Conservation (phyloP, 2,329 filamentous ascomycete species). For the Aspergillus glaucus region DNA sequence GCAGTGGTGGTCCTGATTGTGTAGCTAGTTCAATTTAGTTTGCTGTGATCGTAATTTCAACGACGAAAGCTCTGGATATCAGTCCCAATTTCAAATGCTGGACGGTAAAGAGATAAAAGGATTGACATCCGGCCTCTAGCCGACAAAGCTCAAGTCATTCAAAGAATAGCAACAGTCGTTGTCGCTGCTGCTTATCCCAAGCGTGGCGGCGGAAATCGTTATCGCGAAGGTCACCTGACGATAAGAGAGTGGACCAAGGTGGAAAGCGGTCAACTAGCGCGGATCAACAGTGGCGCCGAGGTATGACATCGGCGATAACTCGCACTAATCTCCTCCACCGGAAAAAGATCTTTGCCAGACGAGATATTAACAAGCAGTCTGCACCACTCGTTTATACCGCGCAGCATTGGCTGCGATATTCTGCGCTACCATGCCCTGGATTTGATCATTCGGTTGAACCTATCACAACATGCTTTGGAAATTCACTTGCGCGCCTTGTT, state of each 20-base stretch:
- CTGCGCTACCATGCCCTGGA: conserved; percentile 17
- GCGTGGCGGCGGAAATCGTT: neutral
- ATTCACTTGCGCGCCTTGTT: conserved; percentile 23
- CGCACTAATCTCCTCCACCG: neutral
- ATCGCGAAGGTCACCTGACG: neutral
- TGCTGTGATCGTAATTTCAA: too few species aligned
- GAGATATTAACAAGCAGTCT: neutral
- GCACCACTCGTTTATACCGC: neutral
- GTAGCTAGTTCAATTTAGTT: too few species aligned
- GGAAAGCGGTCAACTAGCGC: neutral
- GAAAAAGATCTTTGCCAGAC: too few species aligned
- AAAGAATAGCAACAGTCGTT: too few species aligned
- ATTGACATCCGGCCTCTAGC: too few species aligned
- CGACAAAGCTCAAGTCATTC: too few species aligned
- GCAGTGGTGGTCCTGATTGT: too few species aligned
- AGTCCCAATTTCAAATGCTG: too few species aligned
- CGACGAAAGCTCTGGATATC: too few species aligned
- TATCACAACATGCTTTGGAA: conserved; percentile 22
- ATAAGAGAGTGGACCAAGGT: neutral
- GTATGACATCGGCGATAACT: neutral
- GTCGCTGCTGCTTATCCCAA: neutral
- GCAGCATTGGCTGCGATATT: conserved; percentile 13
- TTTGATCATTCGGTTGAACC: neutral
- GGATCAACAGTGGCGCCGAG: neutral
- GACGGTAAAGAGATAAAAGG: too few species aligned